Percentiles rank a stretch among this genome's conserved stretches.
Conservation (phyloP, 2,329 filamentous ascomycete genomes). For the Microdochium nivale region DNA sequence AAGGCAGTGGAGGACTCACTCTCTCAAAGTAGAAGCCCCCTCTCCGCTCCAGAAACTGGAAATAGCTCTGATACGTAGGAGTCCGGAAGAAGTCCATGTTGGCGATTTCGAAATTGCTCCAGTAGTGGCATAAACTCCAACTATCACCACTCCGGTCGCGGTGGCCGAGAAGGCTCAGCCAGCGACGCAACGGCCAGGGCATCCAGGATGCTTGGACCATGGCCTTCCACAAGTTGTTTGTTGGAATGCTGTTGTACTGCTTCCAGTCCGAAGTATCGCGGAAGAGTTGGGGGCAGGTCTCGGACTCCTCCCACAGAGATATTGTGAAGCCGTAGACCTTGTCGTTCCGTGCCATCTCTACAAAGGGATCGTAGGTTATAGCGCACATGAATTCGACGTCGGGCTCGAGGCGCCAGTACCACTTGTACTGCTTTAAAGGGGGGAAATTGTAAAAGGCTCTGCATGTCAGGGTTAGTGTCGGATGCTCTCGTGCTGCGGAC, state of each 20-base stretch:
- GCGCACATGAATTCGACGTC: slow-evolving; percentile 34
- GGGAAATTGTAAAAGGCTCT: slow-evolving; percentile 35
- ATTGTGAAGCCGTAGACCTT: slow-evolving; percentile 37
- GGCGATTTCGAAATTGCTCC: slow-evolving; percentile 40
- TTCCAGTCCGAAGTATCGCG: slow-evolving; percentile 31
- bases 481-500: too few relatives aligned
- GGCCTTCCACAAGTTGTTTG: slow-evolving; percentile 29
- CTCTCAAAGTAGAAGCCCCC: slow-evolving; percentile 35
- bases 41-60: slow-evolving; percentile 28
- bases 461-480: slow-evolving; percentile 1
- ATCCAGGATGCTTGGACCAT: slow-evolving; percentile 30
- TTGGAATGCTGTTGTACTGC: slow-evolving; percentile 22
- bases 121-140: slow-evolving; percentile 37
- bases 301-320: slow-evolving; percentile 31
- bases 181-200: slow-evolving; percentile 30
- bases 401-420: slow-evolving; percentile 38
- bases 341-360: slow-evolving; percentile 31
- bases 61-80: slow-evolving; percentile 29
- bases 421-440: slow-evolving; percentile 30
- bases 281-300: slow-evolving; percentile 32
- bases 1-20: slow-evolving; percentile 15
- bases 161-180: slow-evolving; percentile 26
- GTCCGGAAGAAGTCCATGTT: slow-evolving; percentile 35
- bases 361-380: slow-evolving; percentile 38
- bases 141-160: slow-evolving; percentile 28